Evolutionary conservation across 169 alveolate species (phyloP).

Genomic region (Eimeria necatrix): DNA sequence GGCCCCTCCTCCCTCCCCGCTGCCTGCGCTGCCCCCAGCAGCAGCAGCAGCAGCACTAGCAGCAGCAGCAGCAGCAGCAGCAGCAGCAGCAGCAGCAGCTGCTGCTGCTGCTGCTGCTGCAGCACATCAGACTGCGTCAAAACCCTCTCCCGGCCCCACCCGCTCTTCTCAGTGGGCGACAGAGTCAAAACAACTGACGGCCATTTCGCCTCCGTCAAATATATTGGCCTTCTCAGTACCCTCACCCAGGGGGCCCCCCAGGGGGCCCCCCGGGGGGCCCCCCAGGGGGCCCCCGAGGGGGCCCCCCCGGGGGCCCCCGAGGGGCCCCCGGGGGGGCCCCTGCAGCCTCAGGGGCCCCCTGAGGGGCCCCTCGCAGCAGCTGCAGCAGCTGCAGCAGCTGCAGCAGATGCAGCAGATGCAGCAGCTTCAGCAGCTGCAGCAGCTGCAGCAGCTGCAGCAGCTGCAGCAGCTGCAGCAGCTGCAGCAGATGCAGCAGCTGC

Average conservation of each 20-base stretch:
- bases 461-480: too few relatives aligned
- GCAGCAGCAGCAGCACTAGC: background rate
- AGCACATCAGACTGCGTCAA: background rate
- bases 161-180: background rate
- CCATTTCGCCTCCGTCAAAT: background rate
- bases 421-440: too few relatives aligned
- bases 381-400: too few relatives aligned
- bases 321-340: too few relatives aligned
- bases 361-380: too few relatives aligned
- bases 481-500: too few relatives aligned
- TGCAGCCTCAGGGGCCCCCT: too few relatives aligned
- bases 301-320: too few relatives aligned
- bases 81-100: constrained; percentile 10
- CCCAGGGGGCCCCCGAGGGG: too few relatives aligned
- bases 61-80: background rate
- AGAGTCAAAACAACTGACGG: background rate
- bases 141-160: background rate
- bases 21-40: background rate
- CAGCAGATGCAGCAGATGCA: background rate
- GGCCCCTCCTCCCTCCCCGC: background rate
- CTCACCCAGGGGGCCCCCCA: too few relatives aligned
- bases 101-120: background rate
- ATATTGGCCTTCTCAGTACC: background rate
- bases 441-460: too few relatives aligned
- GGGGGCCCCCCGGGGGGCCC: too few relatives aligned